Evolutionary conservation across 192 early-diverging fungal species (phyloP), one percentile per base, ranked within the genome.

Genomic region (Mortierella antarctica): DNA sequence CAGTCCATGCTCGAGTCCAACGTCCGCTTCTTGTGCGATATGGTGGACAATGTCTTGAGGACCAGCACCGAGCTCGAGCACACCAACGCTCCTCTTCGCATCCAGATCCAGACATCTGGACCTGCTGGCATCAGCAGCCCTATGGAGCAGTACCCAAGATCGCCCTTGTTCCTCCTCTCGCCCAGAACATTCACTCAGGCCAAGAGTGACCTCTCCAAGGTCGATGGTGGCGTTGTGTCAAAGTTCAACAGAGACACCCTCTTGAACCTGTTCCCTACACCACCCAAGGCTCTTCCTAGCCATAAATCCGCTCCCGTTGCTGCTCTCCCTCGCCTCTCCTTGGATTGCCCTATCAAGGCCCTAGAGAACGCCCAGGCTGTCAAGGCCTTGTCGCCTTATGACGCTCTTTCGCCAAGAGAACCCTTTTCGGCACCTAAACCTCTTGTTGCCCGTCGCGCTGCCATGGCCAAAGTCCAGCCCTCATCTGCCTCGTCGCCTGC

Each of bases 11-110:
- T 79, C 5, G 68, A 79, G 51, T 60, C 48, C 52, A 79, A 79
- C 18, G 69, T 79, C 21, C 68, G 68, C 10, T 17, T 60, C 39
- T 46, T 79, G 21, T 79, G 69, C 23, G 76, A 79, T 18, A 67
- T 79, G 76, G 76, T 79, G 14, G 76, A 79, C 64, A 71, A 17
- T 41, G 64, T 56, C 23, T 13, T 79, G 18, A 64, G 44, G 12
- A 56, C 15, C 12, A 62, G 39, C 59, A 48, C n/a, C n/a, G 51
- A 54, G 15, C 13, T 48, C 41, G 45, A 41, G 14, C 20, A 57
- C 31, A 63, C 55, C 7, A 42, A 47, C 39, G 39, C 60, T 8
- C 62, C 21, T 6, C 53, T 52, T 18, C 23, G 50, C 10, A 58
- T 73, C 46, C 39, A 42, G 40, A 49, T 55, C n/a, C 18, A 57